Evolutionary conservation across 2,329 filamentous ascomycete species (phyloP), one percentile per base, ranked within the genome.

Genomic region (Phaeomoniella chlamydospora): DNA sequence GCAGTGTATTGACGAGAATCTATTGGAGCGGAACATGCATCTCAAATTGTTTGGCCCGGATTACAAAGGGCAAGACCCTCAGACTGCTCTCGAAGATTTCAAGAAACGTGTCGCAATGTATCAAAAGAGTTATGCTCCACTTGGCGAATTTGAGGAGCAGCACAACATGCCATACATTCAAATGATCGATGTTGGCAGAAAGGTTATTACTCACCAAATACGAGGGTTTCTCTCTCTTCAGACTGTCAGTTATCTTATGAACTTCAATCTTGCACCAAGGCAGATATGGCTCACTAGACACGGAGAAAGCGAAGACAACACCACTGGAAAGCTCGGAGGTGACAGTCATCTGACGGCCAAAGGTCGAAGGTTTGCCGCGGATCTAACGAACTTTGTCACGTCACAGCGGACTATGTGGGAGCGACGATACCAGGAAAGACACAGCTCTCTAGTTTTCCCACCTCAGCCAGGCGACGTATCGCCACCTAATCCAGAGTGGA

Each of bases 251-350:
- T 98, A 96, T 50, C 70, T 98, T 6, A 80, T 90, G 32, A 96
- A 93, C 48, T 98, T 98, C 68, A 96, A 98, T 49, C 71, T 98
- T 12, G 84, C 88, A 0, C 87, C 90, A 1, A 73, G 90, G 37
- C 88, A 94, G 57, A 96, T 98, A 41, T 98, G 90, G 90, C 92
- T 98, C 52, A 96, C 90, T 2, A 70, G 90, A 35, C 90, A 96
- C 52, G 90, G 90, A 30, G 83, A 94, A 58, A 94, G 86, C 38
- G 55, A 74, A 41, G 90, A 98, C 55, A 94, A 98, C 52, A 69
- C 82, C 39, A 68, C 76, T 2, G 86, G 87, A 41, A 92, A 84
- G 55, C 84, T 98, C 41, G 90, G 90, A 29, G 90, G 90, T 31
- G 80, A 98, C 55, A 88, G 87, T 1, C 71, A 81, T 13, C 65